Base-by-base conservation (phyloP, 805 yeast species). In the Tanozyma kutaoensis region DNA sequence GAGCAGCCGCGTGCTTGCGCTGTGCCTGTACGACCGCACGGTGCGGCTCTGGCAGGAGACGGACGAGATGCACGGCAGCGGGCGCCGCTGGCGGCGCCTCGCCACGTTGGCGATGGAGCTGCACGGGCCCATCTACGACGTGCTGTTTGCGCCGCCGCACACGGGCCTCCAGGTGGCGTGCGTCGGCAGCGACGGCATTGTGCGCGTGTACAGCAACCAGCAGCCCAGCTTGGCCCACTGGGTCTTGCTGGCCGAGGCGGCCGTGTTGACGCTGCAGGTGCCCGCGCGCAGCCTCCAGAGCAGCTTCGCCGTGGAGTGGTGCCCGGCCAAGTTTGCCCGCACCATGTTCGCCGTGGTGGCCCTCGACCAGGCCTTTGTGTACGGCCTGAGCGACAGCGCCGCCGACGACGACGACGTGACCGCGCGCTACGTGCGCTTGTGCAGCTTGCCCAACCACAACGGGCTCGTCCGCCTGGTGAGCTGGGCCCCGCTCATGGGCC, bases 401-500 rank as follows among this genome's bases (percentile, higher is more conserved):
- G 10, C 14, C 12, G 11, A 12, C 14, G 28, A 23, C 16, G 18
- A 13, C 4, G 17, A 14, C 17, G 6, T 4, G 16, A 6, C 12
- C 12, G 12, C 4, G 15, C 15, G 4, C 41, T 62, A 69, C 35
- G 56, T 58, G 9, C 62, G 67, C 28, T 72, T 72, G 1, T 72
- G 78, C 19, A 70, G 69, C 33, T 58, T 88, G 14, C 79, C 85
- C 2, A 95, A 84, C 22, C 96, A 86, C 46, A 66, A 69, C 28
- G 95, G 94, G 2, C 62, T 88, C 22, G 82, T 88, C 19, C 62
- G 97, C 42, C 78, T 85, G 12, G 82, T 86, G 4, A 66, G 86
- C 17, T 88, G 98, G 98, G 97, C 97, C 0, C 95, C 97, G 3
- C 72, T 93, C 0, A 81, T 86, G 77, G 97, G 97, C 2, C 62